phyloP scores from a whole-genome alignment of 768 basidiomycete genomes.

The Calocera viscosa region DNA sequence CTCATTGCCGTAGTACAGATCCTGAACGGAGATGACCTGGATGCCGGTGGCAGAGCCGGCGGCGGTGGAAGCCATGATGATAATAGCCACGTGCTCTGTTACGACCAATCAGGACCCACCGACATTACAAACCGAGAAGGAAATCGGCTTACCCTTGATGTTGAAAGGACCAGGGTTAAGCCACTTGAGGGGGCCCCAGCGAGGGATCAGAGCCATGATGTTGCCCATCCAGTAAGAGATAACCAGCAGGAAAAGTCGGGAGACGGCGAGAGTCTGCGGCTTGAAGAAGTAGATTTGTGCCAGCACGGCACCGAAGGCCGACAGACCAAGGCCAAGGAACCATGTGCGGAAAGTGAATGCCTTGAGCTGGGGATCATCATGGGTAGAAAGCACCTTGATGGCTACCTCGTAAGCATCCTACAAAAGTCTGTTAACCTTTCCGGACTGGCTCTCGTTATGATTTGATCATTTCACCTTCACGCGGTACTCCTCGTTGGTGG shows the following conservation, averaged over 20 bases:
- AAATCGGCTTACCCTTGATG: conserved; percentile 22
- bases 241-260: conserved; percentile 25
- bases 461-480: conserved; percentile 17
- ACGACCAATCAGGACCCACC: conserved; percentile 17
- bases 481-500: conserved; percentile 26
- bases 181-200: conserved; percentile 20
- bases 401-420: conserved; percentile 31
- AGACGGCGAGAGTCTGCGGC: conserved; percentile 22
- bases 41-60: conserved; percentile 26
- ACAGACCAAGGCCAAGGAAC: conserved; percentile 24
- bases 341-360: conserved; percentile 24
- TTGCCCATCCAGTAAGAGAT: conserved; percentile 24
- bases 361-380: conserved; percentile 19
- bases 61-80: conserved; percentile 26
- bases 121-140: not conserved
- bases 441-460: not conserved
- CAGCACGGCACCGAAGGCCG: conserved; percentile 25
- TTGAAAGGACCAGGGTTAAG: conserved; percentile 26
- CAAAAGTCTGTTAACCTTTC: not conserved
- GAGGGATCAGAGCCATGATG: conserved; percentile 16
- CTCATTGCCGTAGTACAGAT: conserved; percentile 21
- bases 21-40: conserved; percentile 27
- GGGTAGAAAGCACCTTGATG: conserved; percentile 29
- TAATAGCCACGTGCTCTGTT: conserved; percentile 24
- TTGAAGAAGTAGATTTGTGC: conserved; percentile 35